These are phyloP conservation scores for Lotmaria passim DNA, from an alignment of 208 protist genomes.

Conservation along the genomic window DNA sequence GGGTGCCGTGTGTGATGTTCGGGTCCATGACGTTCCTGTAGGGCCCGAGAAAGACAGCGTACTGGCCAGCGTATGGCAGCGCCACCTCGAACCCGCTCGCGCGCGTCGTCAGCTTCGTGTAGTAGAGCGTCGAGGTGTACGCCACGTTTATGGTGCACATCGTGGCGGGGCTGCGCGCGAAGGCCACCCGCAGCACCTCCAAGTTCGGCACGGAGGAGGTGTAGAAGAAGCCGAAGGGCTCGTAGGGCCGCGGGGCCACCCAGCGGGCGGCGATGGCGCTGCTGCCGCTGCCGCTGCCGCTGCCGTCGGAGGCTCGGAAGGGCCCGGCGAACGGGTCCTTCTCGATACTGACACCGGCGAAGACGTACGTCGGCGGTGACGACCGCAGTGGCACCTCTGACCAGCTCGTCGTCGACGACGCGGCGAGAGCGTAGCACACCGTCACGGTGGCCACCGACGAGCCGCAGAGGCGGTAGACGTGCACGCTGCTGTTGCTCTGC, in stretches of 20 bases:
- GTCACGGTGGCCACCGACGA: constrained; percentile 49
- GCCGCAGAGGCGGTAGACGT: constrained; percentile 71
- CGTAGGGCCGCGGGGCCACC: constrained; percentile 69
- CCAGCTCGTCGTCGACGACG: constrained; percentile 42
- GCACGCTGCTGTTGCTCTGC: constrained; percentile 46
- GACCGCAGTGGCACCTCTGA: constrained; percentile 75
- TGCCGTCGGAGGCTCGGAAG: constrained; percentile 26
- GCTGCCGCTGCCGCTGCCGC: constrained; percentile 14
- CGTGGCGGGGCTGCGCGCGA: constrained; percentile 48
- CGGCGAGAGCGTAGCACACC: constrained; percentile 74
- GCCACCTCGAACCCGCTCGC: constrained; percentile 60
- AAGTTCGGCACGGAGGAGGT: constrained; percentile 37
- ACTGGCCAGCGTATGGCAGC: constrained; percentile 53
- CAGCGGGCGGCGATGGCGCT: constrained; percentile 2
- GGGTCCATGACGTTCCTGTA: constrained; percentile 32
- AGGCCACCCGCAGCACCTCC: constrained; percentile 58
- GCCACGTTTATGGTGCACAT: constrained; percentile 48
- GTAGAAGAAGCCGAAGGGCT: constrained; percentile 73
- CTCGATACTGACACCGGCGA: constrained; percentile 40
- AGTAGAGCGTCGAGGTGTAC: constrained; percentile 60
- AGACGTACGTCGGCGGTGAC: constrained; percentile 60
- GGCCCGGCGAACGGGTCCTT: constrained; percentile 62
- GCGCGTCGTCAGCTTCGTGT: constrained; percentile 30
- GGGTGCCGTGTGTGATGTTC: constrained; percentile 62
- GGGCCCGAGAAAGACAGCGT: constrained; percentile 73